These are phyloP conservation scores for Umbelopsis vinacea DNA, from an alignment of 192 early-diverging fungal genomes.

Conservation along the genomic window DNA sequence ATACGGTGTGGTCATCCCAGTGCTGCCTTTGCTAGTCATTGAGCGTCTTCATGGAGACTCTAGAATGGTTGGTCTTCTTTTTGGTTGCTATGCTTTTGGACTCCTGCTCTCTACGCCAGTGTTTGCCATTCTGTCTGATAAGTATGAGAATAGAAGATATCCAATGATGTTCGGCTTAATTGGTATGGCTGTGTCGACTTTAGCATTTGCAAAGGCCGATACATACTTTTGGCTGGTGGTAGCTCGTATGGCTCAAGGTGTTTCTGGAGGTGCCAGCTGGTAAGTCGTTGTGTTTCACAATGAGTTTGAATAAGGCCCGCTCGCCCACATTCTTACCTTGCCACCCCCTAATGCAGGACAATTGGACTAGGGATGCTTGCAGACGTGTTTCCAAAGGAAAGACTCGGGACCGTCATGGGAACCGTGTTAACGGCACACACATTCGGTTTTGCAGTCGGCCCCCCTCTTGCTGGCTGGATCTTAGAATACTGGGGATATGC, in stretches of 20 bases:
- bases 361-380: constrained; percentile 74
- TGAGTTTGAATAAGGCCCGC: neutral
- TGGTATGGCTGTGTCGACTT: constrained; percentile 63
- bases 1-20: constrained; percentile 75
- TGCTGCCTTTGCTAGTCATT: constrained; percentile 68
- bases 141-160: constrained; percentile 70
- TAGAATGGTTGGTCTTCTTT: constrained; percentile 66
- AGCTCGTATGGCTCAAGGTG: constrained; percentile 73
- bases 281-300: constrained; percentile 13
- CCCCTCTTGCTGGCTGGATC: constrained; percentile 67
- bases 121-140: constrained; percentile 76
- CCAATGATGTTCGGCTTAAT: constrained; percentile 77
- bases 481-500: constrained; percentile 67
- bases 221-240: constrained; percentile 69
- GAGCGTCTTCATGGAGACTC: constrained; percentile 61
- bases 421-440: constrained; percentile 68
- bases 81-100: constrained; percentile 72
- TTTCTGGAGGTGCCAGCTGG: constrained; percentile 77
- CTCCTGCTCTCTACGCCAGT: constrained; percentile 64
- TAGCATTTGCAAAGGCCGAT: constrained; percentile 65
- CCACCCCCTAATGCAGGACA: constrained; percentile 44
- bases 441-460: constrained; percentile 72
- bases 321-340: neutral
- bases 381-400: constrained; percentile 67
- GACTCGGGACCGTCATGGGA: constrained; percentile 74